Conservation (phyloP, 306 rosid species). For the Malus asiatica region DNA sequence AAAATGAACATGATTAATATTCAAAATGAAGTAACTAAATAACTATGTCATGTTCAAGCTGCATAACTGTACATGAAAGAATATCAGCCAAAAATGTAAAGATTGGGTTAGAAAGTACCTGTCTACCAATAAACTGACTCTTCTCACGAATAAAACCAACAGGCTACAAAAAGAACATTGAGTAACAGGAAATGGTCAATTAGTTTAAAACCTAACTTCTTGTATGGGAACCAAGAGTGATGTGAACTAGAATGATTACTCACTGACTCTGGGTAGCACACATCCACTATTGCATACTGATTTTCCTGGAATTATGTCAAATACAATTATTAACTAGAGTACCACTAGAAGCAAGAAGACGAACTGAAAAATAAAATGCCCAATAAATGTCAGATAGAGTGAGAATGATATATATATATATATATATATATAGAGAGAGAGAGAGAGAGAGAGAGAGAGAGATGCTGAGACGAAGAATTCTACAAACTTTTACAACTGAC, state of each 20-base stretch:
- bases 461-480: background rate
- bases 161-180: conserved; percentile 49
- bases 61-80: background rate
- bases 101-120: conserved; percentile 40
- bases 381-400: background rate
- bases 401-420: background rate
- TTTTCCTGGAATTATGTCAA: conserved; percentile 69
- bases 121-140: conserved; percentile 71
- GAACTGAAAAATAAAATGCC: background rate
- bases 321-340: conserved; percentile 21
- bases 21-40: background rate
- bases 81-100: background rate
- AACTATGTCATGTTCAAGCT: background rate
- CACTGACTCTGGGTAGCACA: conserved; percentile 85
- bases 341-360: conserved; percentile 10
- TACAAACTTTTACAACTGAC: background rate
- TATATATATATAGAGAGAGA: background rate
- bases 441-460: background rate
- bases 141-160: conserved; percentile 84
- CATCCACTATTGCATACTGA: conserved; percentile 87
- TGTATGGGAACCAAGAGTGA: conserved; percentile 3
- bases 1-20: background rate
- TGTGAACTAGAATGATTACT: conserved; percentile 31
- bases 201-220: background rate
- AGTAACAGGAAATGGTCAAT: conserved; percentile 10